These are phyloP conservation scores for Brettanomyces nanus DNA, from an alignment of 805 yeast species.

Conservation along the genomic window DNA sequence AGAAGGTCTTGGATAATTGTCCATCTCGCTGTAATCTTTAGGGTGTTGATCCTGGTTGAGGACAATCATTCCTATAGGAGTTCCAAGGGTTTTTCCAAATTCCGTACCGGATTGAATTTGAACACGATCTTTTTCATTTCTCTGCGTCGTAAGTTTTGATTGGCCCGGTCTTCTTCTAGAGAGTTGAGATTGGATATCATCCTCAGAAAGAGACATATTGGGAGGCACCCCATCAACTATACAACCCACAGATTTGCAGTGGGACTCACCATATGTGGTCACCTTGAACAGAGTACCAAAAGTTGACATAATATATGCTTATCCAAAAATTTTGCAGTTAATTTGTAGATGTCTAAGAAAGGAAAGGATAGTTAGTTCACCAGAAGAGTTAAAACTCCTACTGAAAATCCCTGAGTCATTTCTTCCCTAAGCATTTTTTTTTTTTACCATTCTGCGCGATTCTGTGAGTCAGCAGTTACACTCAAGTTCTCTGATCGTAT, in stretches of 20 bases:
- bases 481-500: no score
- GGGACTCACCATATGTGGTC: conserved; percentile 97
- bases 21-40: conserved; percentile 91
- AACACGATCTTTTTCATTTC: conserved; percentile 91
- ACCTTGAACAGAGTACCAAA: conserved; percentile 63
- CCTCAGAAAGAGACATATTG: conserved; percentile 75
- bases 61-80: conserved; percentile 92
- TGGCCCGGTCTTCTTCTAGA: conserved; percentile 98
- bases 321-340: background rate
- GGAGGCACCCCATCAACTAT: conserved; percentile 99
- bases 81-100: conserved; percentile 81
- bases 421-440: background rate
- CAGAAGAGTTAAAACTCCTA: background rate
- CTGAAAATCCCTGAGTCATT: background rate
- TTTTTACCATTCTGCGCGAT: no score
- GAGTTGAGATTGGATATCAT: conserved; percentile 90
- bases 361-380: no score
- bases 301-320: conserved; percentile 47
- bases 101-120: conserved; percentile 94
- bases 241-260: conserved; percentile 95
- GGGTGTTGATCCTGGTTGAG: conserved; percentile 96
- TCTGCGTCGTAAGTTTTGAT: conserved; percentile 83
- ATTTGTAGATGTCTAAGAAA: background rate
- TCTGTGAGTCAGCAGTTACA: no score
- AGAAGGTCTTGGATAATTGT: conserved; percentile 92